Base-by-base conservation (phyloP, 2,329 filamentous ascomycete species). In the Aspergillus sp. region DNA sequence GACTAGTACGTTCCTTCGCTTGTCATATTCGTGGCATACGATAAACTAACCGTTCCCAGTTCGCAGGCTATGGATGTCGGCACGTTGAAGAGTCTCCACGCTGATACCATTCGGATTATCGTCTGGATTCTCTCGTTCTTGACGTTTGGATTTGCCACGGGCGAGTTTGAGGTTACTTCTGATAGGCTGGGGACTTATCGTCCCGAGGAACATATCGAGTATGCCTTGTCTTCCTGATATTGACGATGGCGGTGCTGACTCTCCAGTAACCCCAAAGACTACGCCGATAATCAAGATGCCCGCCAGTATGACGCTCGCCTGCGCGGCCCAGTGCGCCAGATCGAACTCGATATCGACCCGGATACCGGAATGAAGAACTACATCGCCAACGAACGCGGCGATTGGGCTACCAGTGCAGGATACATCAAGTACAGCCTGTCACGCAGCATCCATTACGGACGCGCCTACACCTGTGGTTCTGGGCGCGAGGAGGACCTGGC, bases 281-380 rank as follows among this genome's bases (percentile, higher is more conserved):
- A 95, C 62, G 88, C 86, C 42, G 89, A 97, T 57, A 87, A 88
- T 56, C 60, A 80, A 53, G 93, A 98, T 70, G 93, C 93, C 4
- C 80, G 88, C 50, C 80, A 85, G 58, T 69, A 55, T 60, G 93
- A 97, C 63, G 71, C 77, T 34, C 83, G 93, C 28, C 80, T 97
- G 5, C 84, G 93, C 43, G 86, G 83, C 1, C 90, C 90, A 0
- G 82, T 97, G 6, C 73, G 80, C 49, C 77, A 78, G 4, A 67
- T 79, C 36, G 87, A 93, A 61, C 79, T 86, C 19, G 81, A 86
- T 49, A 79, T 93, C 47, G 87, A 93, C 59, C 71, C 72, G 32
- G 72, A 78, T 4, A 93, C 87, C 1, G 90, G 90, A n/a, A 95
- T 98, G 91, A 98, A 97, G 70, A 97, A 97, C 65, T 98, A 98